These are phyloP conservation scores for Escallonia rubra DNA, from an alignment of 129 eudicot species.

Conservation along the genomic window DNA sequence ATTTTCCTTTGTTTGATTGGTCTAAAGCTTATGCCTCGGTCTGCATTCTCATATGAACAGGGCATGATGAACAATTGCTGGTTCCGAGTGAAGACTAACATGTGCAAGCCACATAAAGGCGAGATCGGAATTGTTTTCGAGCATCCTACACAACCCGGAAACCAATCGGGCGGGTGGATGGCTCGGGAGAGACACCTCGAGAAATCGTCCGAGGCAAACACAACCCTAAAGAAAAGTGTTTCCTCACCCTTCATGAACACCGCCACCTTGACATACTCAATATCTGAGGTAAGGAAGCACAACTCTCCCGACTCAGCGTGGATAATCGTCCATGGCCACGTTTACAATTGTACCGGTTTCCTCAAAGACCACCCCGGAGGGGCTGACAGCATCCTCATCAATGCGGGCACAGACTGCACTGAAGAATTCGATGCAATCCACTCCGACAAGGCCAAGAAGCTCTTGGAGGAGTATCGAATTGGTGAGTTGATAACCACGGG, in stretches of 20 bases:
- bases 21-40: background rate
- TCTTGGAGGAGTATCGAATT: constrained; percentile 64
- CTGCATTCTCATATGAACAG: constrained; percentile 24
- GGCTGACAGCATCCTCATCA: constrained; percentile 81
- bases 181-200: constrained; percentile 71
- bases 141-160: constrained; percentile 97
- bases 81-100: constrained; percentile 84
- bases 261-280: constrained; percentile 37
- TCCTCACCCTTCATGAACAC: constrained; percentile 94
- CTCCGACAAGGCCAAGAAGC: constrained; percentile 79
- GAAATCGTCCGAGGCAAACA: constrained; percentile 37
- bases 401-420: constrained; percentile 93
- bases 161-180: constrained; percentile 98
- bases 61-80: constrained; percentile 99
- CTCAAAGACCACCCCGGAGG: constrained; percentile 96
- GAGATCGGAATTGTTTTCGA: constrained; percentile 92
- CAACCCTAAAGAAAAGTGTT: constrained; percentile 57
- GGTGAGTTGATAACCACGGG: constrained; percentile 76
- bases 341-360: constrained; percentile 79
- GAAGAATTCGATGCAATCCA: constrained; percentile 97
- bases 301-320: constrained; percentile 80
- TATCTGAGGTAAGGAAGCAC: constrained; percentile 75
- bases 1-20: background rate
- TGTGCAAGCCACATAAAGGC: constrained; percentile 94
- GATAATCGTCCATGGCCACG: constrained; percentile 96